phyloP scores from a whole-genome alignment of 495 filamentous ascomycete genomes.

The Echria macrotheca region DNA sequence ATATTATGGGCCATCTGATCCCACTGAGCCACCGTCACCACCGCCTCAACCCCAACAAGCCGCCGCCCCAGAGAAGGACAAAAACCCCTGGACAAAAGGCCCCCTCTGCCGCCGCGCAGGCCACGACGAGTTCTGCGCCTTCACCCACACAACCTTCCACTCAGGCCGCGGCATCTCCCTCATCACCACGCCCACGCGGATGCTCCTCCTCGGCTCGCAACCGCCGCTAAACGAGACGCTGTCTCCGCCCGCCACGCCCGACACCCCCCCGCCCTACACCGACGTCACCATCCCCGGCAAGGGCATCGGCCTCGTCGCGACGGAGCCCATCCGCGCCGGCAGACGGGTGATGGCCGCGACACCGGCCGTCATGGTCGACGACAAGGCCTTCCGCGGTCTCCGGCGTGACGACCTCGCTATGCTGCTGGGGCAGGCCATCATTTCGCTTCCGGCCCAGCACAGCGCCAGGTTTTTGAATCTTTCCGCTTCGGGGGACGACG shows the following conservation, averaged over 20 bases:
- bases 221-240: background rate
- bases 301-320: conserved; percentile 30
- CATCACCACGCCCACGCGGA: conserved; percentile 24
- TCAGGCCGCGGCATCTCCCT: conserved; percentile 27
- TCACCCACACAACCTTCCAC: conserved; percentile 23
- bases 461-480: conserved; percentile 22
- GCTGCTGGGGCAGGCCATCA: conserved; percentile 23
- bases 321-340: conserved; percentile 19
- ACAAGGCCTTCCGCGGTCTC: conserved; percentile 21
- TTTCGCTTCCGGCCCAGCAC: conserved; percentile 20
- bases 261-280: conserved; percentile 8
- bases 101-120: conserved; percentile 15
- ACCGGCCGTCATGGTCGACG: conserved; percentile 30
- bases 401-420: conserved; percentile 15
- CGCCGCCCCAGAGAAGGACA: background rate
- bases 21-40: background rate
- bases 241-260: background rate
- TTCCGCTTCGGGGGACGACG: conserved; percentile 14
- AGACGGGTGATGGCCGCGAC: conserved; percentile 27
- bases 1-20: too few relatives aligned
- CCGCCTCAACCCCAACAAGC: background rate
- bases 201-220: conserved; percentile 14
- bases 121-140: conserved; percentile 24
- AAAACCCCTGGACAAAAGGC: conserved; percentile 7
- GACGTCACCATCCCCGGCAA: conserved; percentile 25